Evolutionary conservation across 2,329 filamentous ascomycete species (phyloP).

Genomic region (Ophiostoma ulmi): DNA sequence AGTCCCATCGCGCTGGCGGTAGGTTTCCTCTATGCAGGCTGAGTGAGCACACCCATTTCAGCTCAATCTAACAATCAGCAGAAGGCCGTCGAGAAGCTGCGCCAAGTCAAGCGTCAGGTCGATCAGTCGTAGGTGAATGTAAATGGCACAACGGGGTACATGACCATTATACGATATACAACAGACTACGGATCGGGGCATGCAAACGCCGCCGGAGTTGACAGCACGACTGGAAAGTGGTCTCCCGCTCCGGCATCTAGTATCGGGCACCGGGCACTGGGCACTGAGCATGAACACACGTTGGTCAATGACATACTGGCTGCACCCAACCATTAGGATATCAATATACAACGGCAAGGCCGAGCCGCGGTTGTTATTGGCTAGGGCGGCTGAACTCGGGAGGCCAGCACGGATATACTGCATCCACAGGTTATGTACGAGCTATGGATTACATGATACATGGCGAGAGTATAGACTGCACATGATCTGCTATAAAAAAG

Average conservation of each 20-base stretch:
- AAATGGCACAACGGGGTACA: conserved; percentile 1
- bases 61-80: conserved; percentile 30
- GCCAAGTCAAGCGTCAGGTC: conserved; percentile 41
- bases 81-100: conserved; percentile 56
- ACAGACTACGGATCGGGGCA: background rate
- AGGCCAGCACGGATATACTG: background rate
- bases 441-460: background rate
- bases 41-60: too few species aligned
- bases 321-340: background rate
- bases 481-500: background rate
- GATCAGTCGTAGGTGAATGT: conserved; percentile 38
- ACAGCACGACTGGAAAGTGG: background rate
- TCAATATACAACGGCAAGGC: background rate
- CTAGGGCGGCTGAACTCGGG: background rate
- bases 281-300: background rate
- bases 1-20: conserved; percentile 94
- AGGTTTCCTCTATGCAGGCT: conserved; percentile 36
- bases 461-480: background rate
- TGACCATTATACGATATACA: background rate
- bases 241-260: background rate
- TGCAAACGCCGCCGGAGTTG: background rate
- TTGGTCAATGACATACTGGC: background rate
- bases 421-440: background rate
- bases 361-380: background rate
- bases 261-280: too few species aligned